A percentile compares a stretch with the other conserved stretches of the same genome.
Evolutionary conservation across 2,329 filamentous ascomycete genomes (phyloP).

Genomic region (Camptophora hylomeconis): DNA sequence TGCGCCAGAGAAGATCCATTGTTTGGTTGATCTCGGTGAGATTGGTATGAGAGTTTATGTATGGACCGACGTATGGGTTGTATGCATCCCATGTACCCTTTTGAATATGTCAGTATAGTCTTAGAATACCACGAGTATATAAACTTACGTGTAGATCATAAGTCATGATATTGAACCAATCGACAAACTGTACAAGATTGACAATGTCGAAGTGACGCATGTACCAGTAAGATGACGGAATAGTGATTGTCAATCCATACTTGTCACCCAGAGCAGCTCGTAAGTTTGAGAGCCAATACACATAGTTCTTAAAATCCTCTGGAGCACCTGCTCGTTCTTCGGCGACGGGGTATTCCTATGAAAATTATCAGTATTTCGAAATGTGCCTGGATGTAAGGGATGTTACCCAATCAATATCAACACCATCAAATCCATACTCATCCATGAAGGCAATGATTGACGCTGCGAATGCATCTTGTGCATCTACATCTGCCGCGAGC

Average conservation of each 20-base stretch:
- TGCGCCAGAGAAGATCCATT: no score
- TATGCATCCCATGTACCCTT: no score
- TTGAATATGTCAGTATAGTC: no score
- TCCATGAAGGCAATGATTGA: slow-evolving; percentile 13
- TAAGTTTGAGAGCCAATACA: slow-evolving; percentile 8
- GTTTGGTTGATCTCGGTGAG: no score
- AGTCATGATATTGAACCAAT: slow-evolving; percentile 21
- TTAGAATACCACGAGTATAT: no score
- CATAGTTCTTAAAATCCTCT: slow-evolving; percentile 13
- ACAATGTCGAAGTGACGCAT: slow-evolving; percentile 20
- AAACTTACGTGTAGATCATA: slow-evolving; percentile 21
- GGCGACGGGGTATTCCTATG: slow-evolving; percentile 17
- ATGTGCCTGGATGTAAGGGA: not conserved
- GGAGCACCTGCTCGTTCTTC: slow-evolving; percentile 10
- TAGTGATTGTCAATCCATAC: slow-evolving; percentile 12
- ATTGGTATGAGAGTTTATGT: no score
- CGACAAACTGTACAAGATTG: slow-evolving; percentile 8
- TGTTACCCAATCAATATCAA: slow-evolving; percentile 17
- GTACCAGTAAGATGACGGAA: slow-evolving; percentile 17
- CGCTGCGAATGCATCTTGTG: slow-evolving; percentile 7
- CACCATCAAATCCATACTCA: slow-evolving; percentile 17
- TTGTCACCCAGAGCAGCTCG: slow-evolving; percentile 4
- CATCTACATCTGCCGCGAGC: slow-evolving; percentile 8
- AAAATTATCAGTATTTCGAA: not conserved
- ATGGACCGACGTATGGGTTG: no score